Percentiles rank a stretch among this genome's conserved stretches.
phyloP scores from a whole-genome alignment of 2,329 filamentous ascomycete genomes.

The Apiospora koreana region DNA sequence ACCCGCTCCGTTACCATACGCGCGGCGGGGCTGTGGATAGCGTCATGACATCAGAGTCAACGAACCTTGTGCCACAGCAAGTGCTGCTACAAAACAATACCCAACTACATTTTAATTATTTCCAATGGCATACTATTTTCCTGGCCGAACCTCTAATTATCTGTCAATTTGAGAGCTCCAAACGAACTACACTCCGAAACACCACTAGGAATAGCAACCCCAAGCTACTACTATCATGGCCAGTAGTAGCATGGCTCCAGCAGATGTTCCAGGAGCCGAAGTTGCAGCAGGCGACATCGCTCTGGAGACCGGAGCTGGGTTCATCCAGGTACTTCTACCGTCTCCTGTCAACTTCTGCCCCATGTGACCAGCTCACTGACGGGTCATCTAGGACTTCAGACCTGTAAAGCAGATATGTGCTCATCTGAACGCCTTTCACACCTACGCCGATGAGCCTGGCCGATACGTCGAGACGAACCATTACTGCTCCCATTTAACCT shows the following conservation, averaged over 20 bases:
- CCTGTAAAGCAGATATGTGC: constrained; percentile 77
- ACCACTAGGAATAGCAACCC: background rate
- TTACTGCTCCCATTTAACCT: constrained; percentile 78
- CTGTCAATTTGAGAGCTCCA: background rate
- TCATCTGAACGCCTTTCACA: constrained; percentile 85
- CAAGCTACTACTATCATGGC: background rate
- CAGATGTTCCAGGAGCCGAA: constrained; percentile 46
- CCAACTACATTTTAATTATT: background rate
- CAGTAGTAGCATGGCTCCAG: constrained; percentile 18
- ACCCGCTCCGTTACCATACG: background rate
- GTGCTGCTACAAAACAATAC: background rate
- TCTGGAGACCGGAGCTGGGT: constrained; percentile 61
- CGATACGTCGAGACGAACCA: constrained; percentile 78
- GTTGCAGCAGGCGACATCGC: constrained; percentile 56
- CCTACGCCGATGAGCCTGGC: constrained; percentile 71
- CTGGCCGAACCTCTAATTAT: background rate
- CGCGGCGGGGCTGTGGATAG: background rate
- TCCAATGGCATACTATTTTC: background rate
- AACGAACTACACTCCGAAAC: background rate
- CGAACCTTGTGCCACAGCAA: background rate
- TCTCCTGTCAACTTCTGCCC: background rate
- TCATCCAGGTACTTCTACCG: constrained; percentile 52
- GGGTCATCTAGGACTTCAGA: constrained; percentile 56
- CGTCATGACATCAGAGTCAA: background rate
- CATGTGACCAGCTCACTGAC: background rate